Evolutionary conservation across 306 rosid species (phyloP), one percentile per base, ranked within the genome.

Genomic region (Dicorynia guianensis): DNA sequence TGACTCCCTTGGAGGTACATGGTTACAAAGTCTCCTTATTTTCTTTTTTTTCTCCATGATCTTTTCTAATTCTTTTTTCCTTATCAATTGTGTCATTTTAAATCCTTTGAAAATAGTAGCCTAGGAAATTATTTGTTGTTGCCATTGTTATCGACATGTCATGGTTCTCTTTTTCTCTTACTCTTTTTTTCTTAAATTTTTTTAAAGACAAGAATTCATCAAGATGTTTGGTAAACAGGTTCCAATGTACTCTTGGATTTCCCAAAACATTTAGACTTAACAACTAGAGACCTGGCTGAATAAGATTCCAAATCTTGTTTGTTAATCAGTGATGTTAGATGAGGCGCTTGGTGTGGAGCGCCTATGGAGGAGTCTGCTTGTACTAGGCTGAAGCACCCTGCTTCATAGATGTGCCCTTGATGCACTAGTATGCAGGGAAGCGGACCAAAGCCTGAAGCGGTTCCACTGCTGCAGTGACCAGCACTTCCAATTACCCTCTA

Each of bases 1-100:
- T 95, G 89, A 90, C 97, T 81, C 98, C 98, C 14, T 76, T 92
- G 80, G 98, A 95, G 97, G 98, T 95, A 83, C 44, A 69, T 13
- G 5, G 58, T 69, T 68, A 39, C 42, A 49, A 30, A 5, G 14
- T 63, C 57, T 69, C 71, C 39, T 62, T 52, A 12, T 35, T 43
- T 38, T 35, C 52, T 57, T 58, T 40, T 34, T 42, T 36, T 57
- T 79, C 52, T 57, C 33, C 53, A 4, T 20, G 35, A 4, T 8
- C 59, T 17, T 14, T 39, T n/a, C 42, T n/a, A n/a, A n/a, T 19
- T 12, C 6, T 74, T 3, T 42, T 39, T 65, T 38, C 70, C 33
- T 60, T 36, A 19, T 47, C 11, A 15, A 47, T 69, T 39, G 4
- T 62, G 63, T 61, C 13, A 33, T 48, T 7, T 20, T 12, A 53